Conservation (phyloP, 2,329 filamentous ascomycete species). For the Didymella pinodella region DNA sequence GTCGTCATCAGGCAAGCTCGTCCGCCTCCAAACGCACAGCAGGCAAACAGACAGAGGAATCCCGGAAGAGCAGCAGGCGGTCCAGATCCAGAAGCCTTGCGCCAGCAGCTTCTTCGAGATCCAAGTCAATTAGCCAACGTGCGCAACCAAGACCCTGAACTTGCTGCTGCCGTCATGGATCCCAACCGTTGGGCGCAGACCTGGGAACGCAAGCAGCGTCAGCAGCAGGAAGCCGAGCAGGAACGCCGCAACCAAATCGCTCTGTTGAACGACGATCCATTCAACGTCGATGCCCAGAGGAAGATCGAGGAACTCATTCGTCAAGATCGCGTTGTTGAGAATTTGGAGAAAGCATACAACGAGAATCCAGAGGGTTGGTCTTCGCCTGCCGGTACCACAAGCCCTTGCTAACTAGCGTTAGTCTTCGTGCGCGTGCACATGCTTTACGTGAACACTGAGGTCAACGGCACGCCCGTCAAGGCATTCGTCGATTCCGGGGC, state of each 20-base stretch:
- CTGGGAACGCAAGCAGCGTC: slow-evolving; percentile 71
- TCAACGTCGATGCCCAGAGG: slow-evolving; percentile 88
- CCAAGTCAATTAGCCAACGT: slow-evolving; percentile 75
- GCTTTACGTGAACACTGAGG: slow-evolving; percentile 94
- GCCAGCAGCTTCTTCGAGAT: slow-evolving; percentile 82
- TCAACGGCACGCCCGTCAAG: slow-evolving; percentile 91
- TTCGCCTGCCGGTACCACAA: neutral
- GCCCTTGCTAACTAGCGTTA: slow-evolving; percentile 51
- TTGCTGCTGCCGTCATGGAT: slow-evolving; percentile 79
- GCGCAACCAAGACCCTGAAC: slow-evolving; percentile 74
- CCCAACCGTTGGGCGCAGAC: slow-evolving; percentile 77
- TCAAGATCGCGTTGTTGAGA: slow-evolving; percentile 92
- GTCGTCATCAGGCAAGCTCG: slow-evolving; percentile 69
- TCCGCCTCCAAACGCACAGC: slow-evolving; percentile 15
- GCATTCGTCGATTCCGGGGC: slow-evolving; percentile 97
- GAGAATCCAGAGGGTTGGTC: slow-evolving; percentile 90
- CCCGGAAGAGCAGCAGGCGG: slow-evolving; percentile 19
- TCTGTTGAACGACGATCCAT: slow-evolving; percentile 89
- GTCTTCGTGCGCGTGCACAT: slow-evolving; percentile 95
- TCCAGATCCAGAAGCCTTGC: slow-evolving; percentile 76
- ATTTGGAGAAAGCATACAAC: slow-evolving; percentile 94
- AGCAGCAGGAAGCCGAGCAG: slow-evolving; percentile 74
- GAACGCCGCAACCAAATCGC: slow-evolving; percentile 85
- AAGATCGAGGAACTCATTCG: slow-evolving; percentile 98
- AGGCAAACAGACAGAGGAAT: slow-evolving; percentile 41